Conservation (phyloP, 495 filamentous ascomycete genomes). For the Podospora pseudopauciseta region DNA sequence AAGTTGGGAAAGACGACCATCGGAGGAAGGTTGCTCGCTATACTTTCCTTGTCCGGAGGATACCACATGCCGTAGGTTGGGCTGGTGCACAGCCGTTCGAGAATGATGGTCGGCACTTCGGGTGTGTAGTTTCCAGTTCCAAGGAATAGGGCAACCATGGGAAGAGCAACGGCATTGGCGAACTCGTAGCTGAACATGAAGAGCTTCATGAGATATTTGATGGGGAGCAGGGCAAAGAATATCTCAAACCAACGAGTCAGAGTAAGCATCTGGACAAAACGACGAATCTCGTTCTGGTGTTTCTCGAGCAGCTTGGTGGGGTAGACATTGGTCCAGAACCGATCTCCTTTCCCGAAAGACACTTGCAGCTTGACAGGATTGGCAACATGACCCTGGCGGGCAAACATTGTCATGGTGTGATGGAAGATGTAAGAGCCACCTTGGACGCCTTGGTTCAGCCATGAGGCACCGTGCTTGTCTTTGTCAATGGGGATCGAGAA, state of each 20-base stretch:
- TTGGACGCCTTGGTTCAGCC: slow-evolving; percentile 85
- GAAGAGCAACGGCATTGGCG: slow-evolving; percentile 63
- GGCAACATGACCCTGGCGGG: slow-evolving; percentile 60
- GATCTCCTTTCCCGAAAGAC: slow-evolving; percentile 72
- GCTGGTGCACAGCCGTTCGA: slow-evolving; percentile 72
- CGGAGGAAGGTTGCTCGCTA: slow-evolving; percentile 65
- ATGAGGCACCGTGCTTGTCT: slow-evolving; percentile 61
- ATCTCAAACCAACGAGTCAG: slow-evolving; percentile 67
- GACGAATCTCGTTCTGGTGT: slow-evolving; percentile 61
- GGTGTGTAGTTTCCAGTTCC: slow-evolving; percentile 77
- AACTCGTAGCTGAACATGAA: slow-evolving; percentile 75
- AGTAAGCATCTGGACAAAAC: slow-evolving; percentile 61
- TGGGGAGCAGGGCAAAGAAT: slow-evolving; percentile 68
- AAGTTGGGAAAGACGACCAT: slow-evolving; percentile 83
- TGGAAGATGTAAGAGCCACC: slow-evolving; percentile 76
- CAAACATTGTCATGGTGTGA: slow-evolving; percentile 78
- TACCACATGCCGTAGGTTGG: slow-evolving; percentile 78
- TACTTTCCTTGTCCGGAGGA: slow-evolving; percentile 54
- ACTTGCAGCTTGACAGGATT: slow-evolving; percentile 74
- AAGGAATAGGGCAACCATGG: slow-evolving; percentile 74
- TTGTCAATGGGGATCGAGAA: slow-evolving; percentile 72
- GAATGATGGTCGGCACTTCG: slow-evolving; percentile 68
- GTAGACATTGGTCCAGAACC: slow-evolving; percentile 81
- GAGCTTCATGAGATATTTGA: slow-evolving; percentile 63
- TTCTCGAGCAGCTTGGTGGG: slow-evolving; percentile 63